phyloP scores from a whole-genome alignment of 495 filamentous ascomycete species.

The Aspergillus leporis region DNA sequence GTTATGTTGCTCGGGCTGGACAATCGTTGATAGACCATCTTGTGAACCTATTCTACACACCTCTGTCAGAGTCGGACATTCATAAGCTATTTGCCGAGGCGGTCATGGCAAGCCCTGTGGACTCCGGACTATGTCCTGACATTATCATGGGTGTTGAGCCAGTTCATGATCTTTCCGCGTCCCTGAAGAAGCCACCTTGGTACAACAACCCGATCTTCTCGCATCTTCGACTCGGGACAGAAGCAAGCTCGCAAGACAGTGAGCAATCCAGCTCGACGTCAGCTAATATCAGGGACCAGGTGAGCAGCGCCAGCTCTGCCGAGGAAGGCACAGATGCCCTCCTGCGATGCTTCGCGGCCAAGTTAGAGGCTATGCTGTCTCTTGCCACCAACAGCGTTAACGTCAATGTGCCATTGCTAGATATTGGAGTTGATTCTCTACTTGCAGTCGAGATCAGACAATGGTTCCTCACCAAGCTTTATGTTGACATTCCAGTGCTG shows the following conservation, averaged over 20 bases:
- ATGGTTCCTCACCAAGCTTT: slow-evolving; percentile 40
- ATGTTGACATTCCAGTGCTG: slow-evolving; percentile 49
- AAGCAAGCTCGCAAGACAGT: neutral
- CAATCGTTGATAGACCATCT: too few relatives aligned
- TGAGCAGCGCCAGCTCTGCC: too few relatives aligned
- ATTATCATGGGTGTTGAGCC: too few relatives aligned
- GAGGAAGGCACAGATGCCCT: neutral
- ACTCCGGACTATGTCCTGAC: neutral
- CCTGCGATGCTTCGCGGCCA: neutral
- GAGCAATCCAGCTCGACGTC: too few relatives aligned
- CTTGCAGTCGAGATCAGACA: slow-evolving; percentile 34
- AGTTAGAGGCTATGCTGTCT: too few relatives aligned
- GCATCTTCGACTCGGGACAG: neutral
- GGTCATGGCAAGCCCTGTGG: slow-evolving; percentile 16
- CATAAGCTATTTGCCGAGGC: slow-evolving; percentile 27
- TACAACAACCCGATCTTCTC: neutral
- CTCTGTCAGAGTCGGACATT: too few relatives aligned
- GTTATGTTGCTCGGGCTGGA: too few relatives aligned
- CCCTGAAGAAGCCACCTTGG: neutral
- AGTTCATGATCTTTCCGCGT: too few relatives aligned
- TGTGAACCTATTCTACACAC: too few relatives aligned
- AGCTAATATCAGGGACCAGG: too few relatives aligned
- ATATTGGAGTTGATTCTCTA: slow-evolving; percentile 40
- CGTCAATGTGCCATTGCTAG: slow-evolving; percentile 21
- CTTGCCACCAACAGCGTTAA: too few relatives aligned